A percentile compares a stretch with the other conserved stretches of the same genome.
phyloP scores from a whole-genome alignment of 2,329 filamentous ascomycete species.

The Sarocladiaceae sp. region DNA sequence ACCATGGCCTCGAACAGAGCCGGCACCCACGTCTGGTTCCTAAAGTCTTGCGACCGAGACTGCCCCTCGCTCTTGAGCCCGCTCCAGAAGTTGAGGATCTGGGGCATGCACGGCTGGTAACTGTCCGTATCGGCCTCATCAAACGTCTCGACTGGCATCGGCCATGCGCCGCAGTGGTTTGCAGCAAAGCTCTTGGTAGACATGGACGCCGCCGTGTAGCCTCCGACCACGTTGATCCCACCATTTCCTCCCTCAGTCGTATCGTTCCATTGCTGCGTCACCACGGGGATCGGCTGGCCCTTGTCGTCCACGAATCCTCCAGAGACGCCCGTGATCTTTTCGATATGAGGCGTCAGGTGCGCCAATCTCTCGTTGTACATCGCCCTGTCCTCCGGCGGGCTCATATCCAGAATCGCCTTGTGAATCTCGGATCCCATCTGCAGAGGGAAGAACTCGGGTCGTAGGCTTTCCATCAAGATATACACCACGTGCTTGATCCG shows the following conservation, averaged over 20 bases:
- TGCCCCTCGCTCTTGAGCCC: constrained; percentile 11
- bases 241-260: constrained; percentile 20
- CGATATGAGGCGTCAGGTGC: constrained; percentile 18
- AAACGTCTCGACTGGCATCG: constrained; percentile 28
- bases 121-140: constrained; percentile 28
- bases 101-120: constrained; percentile 32
- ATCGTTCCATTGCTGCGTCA: constrained; percentile 13
- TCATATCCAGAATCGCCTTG: constrained; percentile 17
- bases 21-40: constrained; percentile 13
- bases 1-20: constrained; percentile 15
- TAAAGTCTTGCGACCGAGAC: constrained; percentile 11
- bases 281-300: constrained; percentile 10
- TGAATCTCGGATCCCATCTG: constrained; percentile 24
- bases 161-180: constrained; percentile 27
- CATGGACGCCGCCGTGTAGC: constrained; percentile 26
- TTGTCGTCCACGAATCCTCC: constrained; percentile 14
- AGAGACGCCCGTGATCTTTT: constrained; percentile 17
- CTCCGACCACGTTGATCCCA: constrained; percentile 25
- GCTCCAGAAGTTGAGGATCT: constrained; percentile 16
- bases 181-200: constrained; percentile 29
- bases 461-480: constrained; percentile 26
- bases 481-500: constrained; percentile 30
- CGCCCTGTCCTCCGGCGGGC: constrained; percentile 18
- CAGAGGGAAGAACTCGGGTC: constrained; percentile 27
- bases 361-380: constrained; percentile 18